Base-by-base conservation (phyloP, 179 eudicot genomes). In the Silene coronaria region DNA sequence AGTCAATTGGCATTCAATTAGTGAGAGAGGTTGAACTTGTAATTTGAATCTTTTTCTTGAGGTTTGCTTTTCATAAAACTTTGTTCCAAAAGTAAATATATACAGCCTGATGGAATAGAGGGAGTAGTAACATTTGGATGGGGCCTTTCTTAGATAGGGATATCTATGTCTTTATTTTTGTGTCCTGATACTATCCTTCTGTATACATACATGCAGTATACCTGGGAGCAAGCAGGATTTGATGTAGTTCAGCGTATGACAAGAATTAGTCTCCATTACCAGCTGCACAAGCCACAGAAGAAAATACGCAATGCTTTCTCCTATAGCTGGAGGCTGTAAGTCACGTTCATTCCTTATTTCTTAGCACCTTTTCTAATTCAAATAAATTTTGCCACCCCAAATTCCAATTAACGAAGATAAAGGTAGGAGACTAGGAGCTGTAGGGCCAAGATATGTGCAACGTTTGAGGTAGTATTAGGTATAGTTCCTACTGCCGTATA, bases 281-380 rank as follows among this genome's bases (percentile, higher is more conserved):
- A 87, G 79, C 90, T 92, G 23, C 84, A 84, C 55, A 88, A 88
- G 79, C 91, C 85, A 65, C 84, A 88, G 74, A 90, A 78, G 78
- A 91, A 89, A 82, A 76, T 94, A 68, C 92, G 90, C 67, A 85
- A 87, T 61, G 98, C 98, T 65, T 94, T 94, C 79, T 92, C 97
- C 4, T 94, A 94, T 79, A 89, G 92, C 86, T 94, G 98, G 98
- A 88, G 98, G 80, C 88, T 94, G 97, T 92, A 88, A 89, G 94
- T 83, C 67, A 36, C 34, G 26, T 62, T 53, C 68, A 63, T 30
- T 70, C 27, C 36, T 21, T 26, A 6, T 38, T 9, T 69, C 8
- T 51, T 38, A 17, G 55, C 11, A 2, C 62, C 45, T 65, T 24
- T 30, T 5, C 58, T 14, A 51, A 4, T 3, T 51, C 16, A 51